These are phyloP conservation scores for Arabidopsis thaliana DNA, from an alignment of 345 rosid genomes.

Conservation along the genomic window TAIR10.1 NC_003071.7:17757001-17757500, in stretches of 20 bases:
- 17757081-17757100: conserved; percentile 63
- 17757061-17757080: conserved; percentile 72
- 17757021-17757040: conserved; percentile 57
- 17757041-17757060: conserved; percentile 67
- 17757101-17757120: conserved; percentile 63
- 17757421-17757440: conserved; percentile 75
- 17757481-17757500: conserved; percentile 59
- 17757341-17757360: conserved; percentile 66
- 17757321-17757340: conserved; percentile 68
- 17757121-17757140: conserved; percentile 55
- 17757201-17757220: conserved; percentile 60
- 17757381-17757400: conserved; percentile 73
- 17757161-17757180: conserved; percentile 66
- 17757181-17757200: conserved; percentile 77
- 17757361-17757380: conserved; percentile 57
- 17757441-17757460: conserved; percentile 58
- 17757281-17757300: conserved; percentile 62
- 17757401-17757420: conserved; percentile 58
- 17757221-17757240: conserved; percentile 66
- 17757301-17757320: conserved; percentile 89
- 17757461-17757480: conserved; percentile 81
- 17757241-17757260: conserved; percentile 83
- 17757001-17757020: conserved; percentile 51
- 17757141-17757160: conserved; percentile 74
- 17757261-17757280: conserved; percentile 76